phyloP scores from a whole-genome alignment of 345 rosid genomes.

The Ceriops decandra region DNA sequence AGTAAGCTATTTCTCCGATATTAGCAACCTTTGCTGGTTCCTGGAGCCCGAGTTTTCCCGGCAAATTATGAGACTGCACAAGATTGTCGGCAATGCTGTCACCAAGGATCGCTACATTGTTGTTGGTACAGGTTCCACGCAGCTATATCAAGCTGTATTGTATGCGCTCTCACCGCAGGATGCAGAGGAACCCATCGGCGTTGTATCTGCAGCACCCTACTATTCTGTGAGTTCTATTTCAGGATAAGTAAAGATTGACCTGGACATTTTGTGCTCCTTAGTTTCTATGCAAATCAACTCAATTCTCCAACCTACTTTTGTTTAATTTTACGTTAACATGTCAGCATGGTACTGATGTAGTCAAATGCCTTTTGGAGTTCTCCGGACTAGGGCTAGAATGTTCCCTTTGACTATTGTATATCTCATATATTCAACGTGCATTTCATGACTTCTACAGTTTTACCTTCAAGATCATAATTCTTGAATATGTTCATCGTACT shows the following conservation, averaged over 20 bases:
- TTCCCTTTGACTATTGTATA: too few relatives aligned
- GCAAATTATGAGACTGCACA: slow-evolving; percentile 62
- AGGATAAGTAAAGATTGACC: not conserved
- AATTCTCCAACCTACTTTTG: too few relatives aligned
- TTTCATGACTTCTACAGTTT: too few relatives aligned
- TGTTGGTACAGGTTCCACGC: slow-evolving; percentile 93
- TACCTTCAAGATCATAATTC: too few relatives aligned
- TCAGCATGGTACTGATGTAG: too few relatives aligned
- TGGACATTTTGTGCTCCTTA: too few relatives aligned
- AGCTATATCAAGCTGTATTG: slow-evolving; percentile 74
- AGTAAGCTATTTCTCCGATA: slow-evolving; percentile 77
- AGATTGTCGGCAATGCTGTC: slow-evolving; percentile 73
- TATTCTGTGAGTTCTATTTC: slow-evolving; percentile 56
- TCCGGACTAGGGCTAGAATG: too few relatives aligned
- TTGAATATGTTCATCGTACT: too few relatives aligned
- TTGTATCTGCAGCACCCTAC: slow-evolving; percentile 77
- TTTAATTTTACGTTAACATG: too few relatives aligned
- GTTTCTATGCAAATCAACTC: too few relatives aligned
- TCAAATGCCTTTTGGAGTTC: too few relatives aligned
- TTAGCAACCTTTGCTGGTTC: slow-evolving; percentile 73
- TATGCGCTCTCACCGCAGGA: slow-evolving; percentile 68
- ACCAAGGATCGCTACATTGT: slow-evolving; percentile 60
- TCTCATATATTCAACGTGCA: too few relatives aligned
- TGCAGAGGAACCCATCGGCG: slow-evolving; percentile 56
- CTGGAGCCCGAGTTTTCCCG: slow-evolving; percentile 67